phyloP scores from a whole-genome alignment of 2,329 filamentous ascomycete genomes.

The Dendryphion nanum region DNA sequence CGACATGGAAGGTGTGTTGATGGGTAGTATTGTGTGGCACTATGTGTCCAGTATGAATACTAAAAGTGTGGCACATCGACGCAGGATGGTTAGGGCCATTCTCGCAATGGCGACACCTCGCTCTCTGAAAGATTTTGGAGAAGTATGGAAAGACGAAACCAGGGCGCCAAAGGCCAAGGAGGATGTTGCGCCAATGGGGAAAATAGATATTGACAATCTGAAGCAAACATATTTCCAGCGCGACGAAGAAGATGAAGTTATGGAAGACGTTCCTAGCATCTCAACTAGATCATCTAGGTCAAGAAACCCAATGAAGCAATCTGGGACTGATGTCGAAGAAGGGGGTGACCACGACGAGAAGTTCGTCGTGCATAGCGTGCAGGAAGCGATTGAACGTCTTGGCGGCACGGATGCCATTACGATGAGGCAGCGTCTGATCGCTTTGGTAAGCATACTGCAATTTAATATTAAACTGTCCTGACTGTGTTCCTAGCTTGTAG shows the following conservation, averaged over 20 bases:
- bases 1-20: conserved; percentile 33
- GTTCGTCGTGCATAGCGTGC: conserved; percentile 4
- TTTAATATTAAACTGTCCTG: not conserved
- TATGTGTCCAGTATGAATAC: conserved; percentile 52
- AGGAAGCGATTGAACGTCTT: conserved; percentile 24
- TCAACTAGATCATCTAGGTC: not conserved
- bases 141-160: conserved; percentile 68
- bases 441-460: conserved; percentile 44
- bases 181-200: conserved; percentile 44
- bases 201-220: conserved; percentile 58
- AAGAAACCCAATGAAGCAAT: not conserved
- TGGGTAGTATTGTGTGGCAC: conserved; percentile 58
- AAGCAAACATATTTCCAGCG: conserved; percentile 60
- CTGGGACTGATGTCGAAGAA: no score
- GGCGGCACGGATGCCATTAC: conserved; percentile 55
- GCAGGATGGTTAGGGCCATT: conserved; percentile 63
- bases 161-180: conserved; percentile 50
- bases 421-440: conserved; percentile 63
- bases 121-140: conserved; percentile 55
- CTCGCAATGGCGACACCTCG: conserved; percentile 63
- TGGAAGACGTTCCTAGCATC: conserved; percentile 13
- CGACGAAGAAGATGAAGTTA: conserved; percentile 28
- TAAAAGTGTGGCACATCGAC: conserved; percentile 40
- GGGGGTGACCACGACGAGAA: conserved; percentile 6
- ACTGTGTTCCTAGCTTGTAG: conserved; percentile 30